Evolutionary conservation across 805 yeast genomes (phyloP).

Genomic region (Hanseniaspora osmophila): DNA sequence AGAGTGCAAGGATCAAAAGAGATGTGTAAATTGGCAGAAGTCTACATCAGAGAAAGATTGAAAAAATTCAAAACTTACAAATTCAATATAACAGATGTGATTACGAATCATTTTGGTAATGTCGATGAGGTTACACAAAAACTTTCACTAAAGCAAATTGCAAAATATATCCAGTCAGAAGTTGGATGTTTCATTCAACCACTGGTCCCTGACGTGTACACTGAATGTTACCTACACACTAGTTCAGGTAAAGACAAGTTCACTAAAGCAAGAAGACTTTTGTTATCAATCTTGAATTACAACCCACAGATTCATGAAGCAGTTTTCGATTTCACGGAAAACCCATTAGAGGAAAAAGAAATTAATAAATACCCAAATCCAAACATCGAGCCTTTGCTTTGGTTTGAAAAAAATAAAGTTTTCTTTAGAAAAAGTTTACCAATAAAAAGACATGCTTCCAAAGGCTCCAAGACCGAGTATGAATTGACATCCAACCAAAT

Average conservation of each 20-base stretch:
- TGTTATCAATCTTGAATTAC: conserved; percentile 15
- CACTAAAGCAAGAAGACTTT: conserved; percentile 13
- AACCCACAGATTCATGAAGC: conserved; percentile 10
- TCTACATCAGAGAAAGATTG: not conserved
- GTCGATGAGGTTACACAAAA: not conserved
- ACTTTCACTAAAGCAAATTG: not conserved
- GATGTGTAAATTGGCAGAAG: not conserved
- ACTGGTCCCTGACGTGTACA: conserved; percentile 3
- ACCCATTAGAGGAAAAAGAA: conserved; percentile 2
- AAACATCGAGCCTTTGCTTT: conserved; percentile 15
- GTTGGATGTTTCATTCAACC: not conserved
- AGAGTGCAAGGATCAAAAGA: not conserved
- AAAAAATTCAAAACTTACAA: not conserved
- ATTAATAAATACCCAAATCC: conserved; percentile 16
- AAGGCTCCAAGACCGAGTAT: not conserved
- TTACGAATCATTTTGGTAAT: conserved; percentile 9
- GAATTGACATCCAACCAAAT: not conserved
- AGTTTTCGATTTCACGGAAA: conserved; percentile 3
- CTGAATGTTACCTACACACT: conserved; percentile 14
- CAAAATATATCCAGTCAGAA: not conserved
- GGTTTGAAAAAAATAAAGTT: conserved; percentile 13
- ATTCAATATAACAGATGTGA: conserved; percentile 6
- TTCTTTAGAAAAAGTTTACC: conserved; percentile 17
- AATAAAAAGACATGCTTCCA: conserved; percentile 1
- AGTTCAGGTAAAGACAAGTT: conserved; percentile 15